Evolutionary conservation across 2,329 filamentous ascomycete genomes (phyloP).

Genomic region (Phymatotrichopsis omnivora): DNA sequence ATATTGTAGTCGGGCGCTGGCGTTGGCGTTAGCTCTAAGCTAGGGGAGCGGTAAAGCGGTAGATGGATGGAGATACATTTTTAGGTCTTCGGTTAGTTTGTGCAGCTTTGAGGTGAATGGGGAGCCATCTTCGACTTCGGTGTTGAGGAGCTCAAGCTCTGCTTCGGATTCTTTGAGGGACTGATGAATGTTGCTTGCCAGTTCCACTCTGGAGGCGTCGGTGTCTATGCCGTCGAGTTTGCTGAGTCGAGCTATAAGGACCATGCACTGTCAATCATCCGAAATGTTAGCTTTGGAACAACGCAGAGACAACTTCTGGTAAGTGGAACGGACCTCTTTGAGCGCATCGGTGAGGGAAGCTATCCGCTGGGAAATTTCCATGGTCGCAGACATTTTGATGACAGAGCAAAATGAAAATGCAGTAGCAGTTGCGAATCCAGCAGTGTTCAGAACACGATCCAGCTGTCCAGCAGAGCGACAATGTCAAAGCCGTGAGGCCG

Average conservation of each 20-base stretch:
- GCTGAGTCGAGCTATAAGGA: slow-evolving; percentile 49
- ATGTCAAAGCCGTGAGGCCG: too few species aligned
- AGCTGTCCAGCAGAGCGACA: too few species aligned
- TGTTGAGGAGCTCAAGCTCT: slow-evolving; percentile 34
- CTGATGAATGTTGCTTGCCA: slow-evolving; percentile 29
- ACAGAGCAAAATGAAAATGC: background rate
- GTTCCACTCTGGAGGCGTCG: slow-evolving; percentile 26
- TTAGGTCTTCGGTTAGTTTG: slow-evolving; percentile 36
- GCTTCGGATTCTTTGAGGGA: slow-evolving; percentile 35
- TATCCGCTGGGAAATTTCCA: slow-evolving; percentile 29
- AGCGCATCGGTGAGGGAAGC: slow-evolving; percentile 28
- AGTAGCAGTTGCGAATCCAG: too few species aligned
- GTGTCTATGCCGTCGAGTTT: slow-evolving; percentile 38
- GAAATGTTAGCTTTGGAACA: slow-evolving; percentile 12
- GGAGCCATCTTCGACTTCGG: slow-evolving; percentile 50
- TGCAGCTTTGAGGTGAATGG: slow-evolving; percentile 48
- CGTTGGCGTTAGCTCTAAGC: slow-evolving; percentile 13
- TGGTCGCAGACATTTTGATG: slow-evolving; percentile 18
- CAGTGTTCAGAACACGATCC: too few species aligned
- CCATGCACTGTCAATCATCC: slow-evolving; percentile 26
- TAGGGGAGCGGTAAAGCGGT: slow-evolving; percentile 38
- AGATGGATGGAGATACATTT: slow-evolving; percentile 17
- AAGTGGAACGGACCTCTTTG: slow-evolving; percentile 26
- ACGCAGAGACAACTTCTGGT: background rate
- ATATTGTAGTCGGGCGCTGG: slow-evolving; percentile 55